A percentile compares a stretch with the other conserved stretches of the same genome.
phyloP scores from a whole-genome alignment of 208 protist genomes.

The Plasmodiophora brassicae region DNA sequence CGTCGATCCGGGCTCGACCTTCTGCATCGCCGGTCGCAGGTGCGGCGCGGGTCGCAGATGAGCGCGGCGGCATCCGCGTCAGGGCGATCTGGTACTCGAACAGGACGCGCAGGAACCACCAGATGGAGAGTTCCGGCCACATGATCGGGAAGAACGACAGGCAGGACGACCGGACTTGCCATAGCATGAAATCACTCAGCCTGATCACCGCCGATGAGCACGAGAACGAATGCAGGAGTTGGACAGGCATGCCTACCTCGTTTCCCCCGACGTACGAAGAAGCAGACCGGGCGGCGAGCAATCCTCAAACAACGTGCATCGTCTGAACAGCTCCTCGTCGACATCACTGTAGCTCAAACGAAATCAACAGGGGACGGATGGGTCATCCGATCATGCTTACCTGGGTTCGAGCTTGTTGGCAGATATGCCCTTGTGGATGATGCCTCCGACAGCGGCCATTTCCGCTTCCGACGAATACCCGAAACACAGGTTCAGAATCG shows the following conservation, averaged over 20 bases:
- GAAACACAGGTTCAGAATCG: conserved; percentile 16
- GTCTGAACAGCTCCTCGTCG: background rate
- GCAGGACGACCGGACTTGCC: background rate
- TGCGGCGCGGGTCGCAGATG: background rate
- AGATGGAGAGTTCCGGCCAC: background rate
- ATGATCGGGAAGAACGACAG: conserved; percentile 1
- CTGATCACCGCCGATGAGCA: background rate
- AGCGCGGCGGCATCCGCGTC: background rate
- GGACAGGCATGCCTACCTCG: too few relatives aligned
- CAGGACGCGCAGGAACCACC: background rate
- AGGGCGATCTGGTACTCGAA: background rate
- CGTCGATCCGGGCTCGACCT: background rate
- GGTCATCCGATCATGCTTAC: background rate
- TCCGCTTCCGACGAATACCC: conserved; percentile 7
- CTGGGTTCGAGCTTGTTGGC: background rate
- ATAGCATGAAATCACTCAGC: conserved; percentile 27
- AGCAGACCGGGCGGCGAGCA: background rate
- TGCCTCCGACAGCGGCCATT: background rate
- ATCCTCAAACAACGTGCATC: background rate
- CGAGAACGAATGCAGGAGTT: background rate
- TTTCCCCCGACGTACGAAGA: background rate
- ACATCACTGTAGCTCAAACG: background rate
- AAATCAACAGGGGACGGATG: background rate
- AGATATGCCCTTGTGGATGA: background rate
- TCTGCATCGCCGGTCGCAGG: background rate